Conservation (phyloP, 345 rosid species). For the Bruguiera sexangula region DNA sequence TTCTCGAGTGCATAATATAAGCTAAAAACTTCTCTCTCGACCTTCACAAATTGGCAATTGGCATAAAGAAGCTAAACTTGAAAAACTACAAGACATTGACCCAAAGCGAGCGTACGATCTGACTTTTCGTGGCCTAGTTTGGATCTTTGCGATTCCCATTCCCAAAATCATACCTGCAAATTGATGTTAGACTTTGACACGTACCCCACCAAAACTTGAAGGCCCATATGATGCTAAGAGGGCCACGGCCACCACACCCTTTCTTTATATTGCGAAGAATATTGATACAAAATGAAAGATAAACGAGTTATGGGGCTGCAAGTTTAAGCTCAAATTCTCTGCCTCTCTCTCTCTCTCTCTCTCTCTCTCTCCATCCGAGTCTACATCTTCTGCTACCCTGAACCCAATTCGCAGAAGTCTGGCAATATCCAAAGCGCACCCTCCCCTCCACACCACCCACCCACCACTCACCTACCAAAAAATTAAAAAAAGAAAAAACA, state of each 20-base stretch:
- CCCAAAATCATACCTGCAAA: conserved; percentile 20
- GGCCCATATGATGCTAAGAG: conserved; percentile 16
- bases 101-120: conserved; percentile 3
- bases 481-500: neutral
- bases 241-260: conserved; percentile 33
- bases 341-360: neutral
- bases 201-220: conserved; percentile 42
- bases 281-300: conserved; percentile 25
- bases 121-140: conserved; percentile 30
- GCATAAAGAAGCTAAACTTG: too few species aligned
- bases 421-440: conserved; percentile 10
- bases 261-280: conserved; percentile 12
- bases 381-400: conserved; percentile 1
- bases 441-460: neutral
- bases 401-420: neutral
- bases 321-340: conserved; percentile 15
- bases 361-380: conserved; percentile 9
- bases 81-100: too few species aligned
- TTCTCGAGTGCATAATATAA: neutral
- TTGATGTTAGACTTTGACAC: conserved; percentile 39
- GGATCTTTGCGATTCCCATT: conserved; percentile 37
- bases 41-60: neutral
- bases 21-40: neutral
- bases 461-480: neutral
- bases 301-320: conserved; percentile 18